Evolutionary conservation across 441 rosid species (phyloP).

Genomic region (Arabidopsis hybrid): DNA sequence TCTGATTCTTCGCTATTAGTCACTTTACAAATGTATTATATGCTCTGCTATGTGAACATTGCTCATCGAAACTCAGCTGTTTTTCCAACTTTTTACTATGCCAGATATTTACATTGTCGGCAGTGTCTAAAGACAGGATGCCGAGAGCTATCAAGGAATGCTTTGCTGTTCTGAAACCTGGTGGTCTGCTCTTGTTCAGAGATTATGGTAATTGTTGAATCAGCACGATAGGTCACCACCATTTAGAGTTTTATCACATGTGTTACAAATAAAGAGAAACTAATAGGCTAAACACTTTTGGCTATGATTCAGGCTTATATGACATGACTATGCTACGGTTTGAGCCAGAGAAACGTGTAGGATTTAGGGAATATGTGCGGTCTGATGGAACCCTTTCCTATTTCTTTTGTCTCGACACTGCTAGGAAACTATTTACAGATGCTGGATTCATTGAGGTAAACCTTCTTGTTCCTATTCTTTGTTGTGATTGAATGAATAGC

Average conservation of each 20-base stretch:
- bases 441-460: conserved; percentile 85
- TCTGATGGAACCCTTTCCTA: conserved; percentile 90
- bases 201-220: conserved; percentile 74
- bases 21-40: conserved; percentile 13
- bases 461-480: conserved; percentile 8
- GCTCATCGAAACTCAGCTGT: conserved; percentile 65
- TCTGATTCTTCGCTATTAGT: conserved; percentile 1
- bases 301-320: conserved; percentile 86
- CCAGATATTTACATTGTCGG: conserved; percentile 92
- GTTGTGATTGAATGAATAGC: conserved; percentile 9
- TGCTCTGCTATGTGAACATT: conserved; percentile 20
- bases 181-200: conserved; percentile 80
- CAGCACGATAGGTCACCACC: not conserved
- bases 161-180: conserved; percentile 78
- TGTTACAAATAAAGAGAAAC: not conserved
- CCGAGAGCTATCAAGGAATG: conserved; percentile 66
- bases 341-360: conserved; percentile 69
- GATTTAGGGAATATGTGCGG: conserved; percentile 79
- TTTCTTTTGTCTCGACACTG: conserved; percentile 78
- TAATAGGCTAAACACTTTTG: conserved; percentile 37
- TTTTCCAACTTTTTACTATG: conserved; percentile 17
- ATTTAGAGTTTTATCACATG: conserved; percentile 4
- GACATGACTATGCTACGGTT: conserved; percentile 96
- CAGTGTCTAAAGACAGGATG: conserved; percentile 74
- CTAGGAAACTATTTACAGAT: conserved; percentile 59